Conservation (phyloP, 495 filamentous ascomycete species). For the Platismatia glauca region DNA sequence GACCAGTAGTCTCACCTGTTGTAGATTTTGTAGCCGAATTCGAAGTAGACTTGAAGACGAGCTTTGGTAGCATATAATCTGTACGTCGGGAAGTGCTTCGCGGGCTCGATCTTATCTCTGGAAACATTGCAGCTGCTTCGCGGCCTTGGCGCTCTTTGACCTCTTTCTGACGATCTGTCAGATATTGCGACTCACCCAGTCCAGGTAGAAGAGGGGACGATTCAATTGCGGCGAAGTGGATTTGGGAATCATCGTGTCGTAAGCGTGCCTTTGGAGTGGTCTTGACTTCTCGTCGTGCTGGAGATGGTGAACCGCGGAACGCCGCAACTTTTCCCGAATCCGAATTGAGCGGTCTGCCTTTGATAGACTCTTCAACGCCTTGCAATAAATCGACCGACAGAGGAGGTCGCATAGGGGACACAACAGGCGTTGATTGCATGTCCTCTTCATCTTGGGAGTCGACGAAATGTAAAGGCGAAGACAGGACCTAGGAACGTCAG, state of each 20-base stretch:
- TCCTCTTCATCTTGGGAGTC: slow-evolving; percentile 41
- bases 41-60: slow-evolving; percentile 28
- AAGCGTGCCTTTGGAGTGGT: slow-evolving; percentile 34
- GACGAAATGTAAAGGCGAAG: slow-evolving; percentile 35
- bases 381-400: background rate
- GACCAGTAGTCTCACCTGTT: slow-evolving; percentile 37
- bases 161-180: slow-evolving; percentile 69
- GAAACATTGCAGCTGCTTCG: slow-evolving; percentile 61
- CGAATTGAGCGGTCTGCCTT: background rate
- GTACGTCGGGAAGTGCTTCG: slow-evolving; percentile 28
- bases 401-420: background rate
- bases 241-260: slow-evolving; percentile 69
- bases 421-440: background rate
- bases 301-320: background rate
- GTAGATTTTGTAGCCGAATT: slow-evolving; percentile 22
- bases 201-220: slow-evolving; percentile 38
- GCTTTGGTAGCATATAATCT: slow-evolving; percentile 33
- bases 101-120: slow-evolving; percentile 57
- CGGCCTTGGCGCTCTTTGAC: slow-evolving; percentile 53
- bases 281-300: slow-evolving; percentile 15
- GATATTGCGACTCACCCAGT: slow-evolving; percentile 48
- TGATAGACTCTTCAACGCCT: background rate
- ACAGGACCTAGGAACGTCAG: slow-evolving; percentile 21
- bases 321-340: background rate
- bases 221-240: slow-evolving; percentile 61